These are phyloP conservation scores for Mucor irregularis DNA, from an alignment of 371 early-diverging fungal species.

Conservation along the genomic window DNA sequence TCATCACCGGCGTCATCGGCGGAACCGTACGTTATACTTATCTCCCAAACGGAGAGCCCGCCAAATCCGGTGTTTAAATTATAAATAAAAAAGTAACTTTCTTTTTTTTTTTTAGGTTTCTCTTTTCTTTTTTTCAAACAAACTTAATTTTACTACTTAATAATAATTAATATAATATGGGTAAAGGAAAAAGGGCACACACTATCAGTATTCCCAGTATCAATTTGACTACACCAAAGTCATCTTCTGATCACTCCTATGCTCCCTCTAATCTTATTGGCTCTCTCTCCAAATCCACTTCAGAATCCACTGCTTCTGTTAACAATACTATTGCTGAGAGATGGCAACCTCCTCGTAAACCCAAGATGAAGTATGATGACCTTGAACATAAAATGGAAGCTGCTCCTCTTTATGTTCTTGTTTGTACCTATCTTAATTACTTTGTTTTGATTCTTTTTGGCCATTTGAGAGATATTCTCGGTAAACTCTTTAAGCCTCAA, in stretches of 20 bases:
- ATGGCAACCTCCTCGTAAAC: conserved; percentile 31
- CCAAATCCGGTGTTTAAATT: no score
- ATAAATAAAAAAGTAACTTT: no score
- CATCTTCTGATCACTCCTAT: conserved; percentile 25
- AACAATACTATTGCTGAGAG: conserved; percentile 10
- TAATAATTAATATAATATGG: conserved; percentile 27
- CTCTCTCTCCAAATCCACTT: conserved; percentile 22
- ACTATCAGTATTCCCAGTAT: conserved; percentile 32
- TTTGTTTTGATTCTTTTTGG: conserved; percentile 94
- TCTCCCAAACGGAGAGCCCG: no score
- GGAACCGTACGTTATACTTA: no score
- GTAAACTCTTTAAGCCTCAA: conserved; percentile 73
- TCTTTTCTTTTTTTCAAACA: conserved; percentile 6
- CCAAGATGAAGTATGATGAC: conserved; percentile 39
- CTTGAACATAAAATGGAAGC: conserved; percentile 51
- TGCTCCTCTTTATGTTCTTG: conserved; percentile 72
- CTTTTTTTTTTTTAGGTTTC: neutral
- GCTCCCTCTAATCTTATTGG: conserved; percentile 19
- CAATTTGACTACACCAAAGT: conserved; percentile 27
- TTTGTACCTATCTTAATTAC: conserved; percentile 96
- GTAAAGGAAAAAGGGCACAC: conserved; percentile 37
- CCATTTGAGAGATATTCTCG: conserved; percentile 88
- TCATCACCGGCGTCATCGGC: no score
- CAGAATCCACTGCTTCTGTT: conserved; percentile 15
- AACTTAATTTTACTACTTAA: neutral